These are phyloP conservation scores for Apiotrichum mycotoxinovorans DNA, from an alignment of 1,284 basidiomycete species.

Conservation along the genomic window DNA sequence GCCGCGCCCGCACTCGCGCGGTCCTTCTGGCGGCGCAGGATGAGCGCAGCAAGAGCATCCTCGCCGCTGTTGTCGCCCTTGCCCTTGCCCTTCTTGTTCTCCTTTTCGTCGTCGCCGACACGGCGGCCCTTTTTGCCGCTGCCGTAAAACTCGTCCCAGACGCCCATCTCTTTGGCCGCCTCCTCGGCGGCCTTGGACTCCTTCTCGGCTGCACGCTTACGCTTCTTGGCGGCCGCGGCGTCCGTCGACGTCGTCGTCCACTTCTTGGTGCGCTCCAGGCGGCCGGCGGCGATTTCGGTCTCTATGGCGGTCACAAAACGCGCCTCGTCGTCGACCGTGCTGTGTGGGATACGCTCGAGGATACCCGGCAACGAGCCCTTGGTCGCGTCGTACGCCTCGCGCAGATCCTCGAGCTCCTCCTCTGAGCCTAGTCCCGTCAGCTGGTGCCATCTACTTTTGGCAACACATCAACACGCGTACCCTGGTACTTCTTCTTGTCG, in stretches of 20 bases:
- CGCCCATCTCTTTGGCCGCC: conserved; percentile 79
- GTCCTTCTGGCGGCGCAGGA: conserved; percentile 67
- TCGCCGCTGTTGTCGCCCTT: conserved; percentile 55
- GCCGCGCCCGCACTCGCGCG: conserved; percentile 61
- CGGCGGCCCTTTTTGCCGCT: conserved; percentile 66
- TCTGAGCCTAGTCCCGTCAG: conserved; percentile 60
- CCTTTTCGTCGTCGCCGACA: conserved; percentile 57
- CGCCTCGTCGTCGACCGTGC: conserved; percentile 71
- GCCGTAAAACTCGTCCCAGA: conserved; percentile 94
- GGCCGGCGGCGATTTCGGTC: conserved; percentile 59
- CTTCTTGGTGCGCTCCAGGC: conserved; percentile 58
- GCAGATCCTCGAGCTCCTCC: conserved; percentile 76
- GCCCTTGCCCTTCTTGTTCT: conserved; percentile 43
- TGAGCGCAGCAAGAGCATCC: conserved; percentile 73
- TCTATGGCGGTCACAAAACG: conserved; percentile 73
- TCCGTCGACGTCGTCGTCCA: conserved; percentile 69
- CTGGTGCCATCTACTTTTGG: too few relatives aligned
- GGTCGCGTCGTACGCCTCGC: conserved; percentile 64
- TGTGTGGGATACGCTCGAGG: conserved; percentile 79
- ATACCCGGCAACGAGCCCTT: conserved; percentile 72
- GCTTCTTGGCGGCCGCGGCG: conserved; percentile 67
- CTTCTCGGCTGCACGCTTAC: conserved; percentile 68
- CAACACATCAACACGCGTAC: conserved; percentile 52
- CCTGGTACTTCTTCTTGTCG: conserved; percentile 86
- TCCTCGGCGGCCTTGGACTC: conserved; percentile 83